Percentiles rank a stretch among this genome's conserved stretches.
These are phyloP conservation scores for Coniochaeta sp. DNA, from an alignment of 2,329 filamentous ascomycete genomes.

Conservation along the genomic window DNA sequence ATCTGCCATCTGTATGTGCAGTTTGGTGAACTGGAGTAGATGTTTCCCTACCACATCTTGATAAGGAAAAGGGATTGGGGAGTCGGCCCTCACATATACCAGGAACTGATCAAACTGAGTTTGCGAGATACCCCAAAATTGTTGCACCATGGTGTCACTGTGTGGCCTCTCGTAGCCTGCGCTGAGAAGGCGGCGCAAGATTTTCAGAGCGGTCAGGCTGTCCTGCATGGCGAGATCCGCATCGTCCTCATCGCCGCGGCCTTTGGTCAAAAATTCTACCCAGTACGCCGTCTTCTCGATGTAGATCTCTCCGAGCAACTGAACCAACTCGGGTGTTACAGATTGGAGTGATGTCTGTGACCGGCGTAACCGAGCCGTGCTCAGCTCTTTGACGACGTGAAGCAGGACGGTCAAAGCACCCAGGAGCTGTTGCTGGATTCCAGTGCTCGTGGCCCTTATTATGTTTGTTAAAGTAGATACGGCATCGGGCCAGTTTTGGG, in stretches of 20 bases:
- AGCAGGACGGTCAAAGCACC: constrained; percentile 71
- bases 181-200: constrained; percentile 70
- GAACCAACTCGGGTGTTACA: constrained; percentile 76
- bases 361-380: constrained; percentile 67
- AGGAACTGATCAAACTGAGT: constrained; percentile 73
- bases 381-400: constrained; percentile 84
- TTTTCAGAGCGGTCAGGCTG: constrained; percentile 72
- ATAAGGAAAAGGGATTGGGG: constrained; percentile 42
- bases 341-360: constrained; percentile 72
- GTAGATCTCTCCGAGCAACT: constrained; percentile 72
- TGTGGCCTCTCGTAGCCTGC: constrained; percentile 80
- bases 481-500: constrained; percentile 69
- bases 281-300: constrained; percentile 63
- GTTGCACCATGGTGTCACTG: constrained; percentile 63
- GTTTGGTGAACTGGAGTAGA: constrained; percentile 80
- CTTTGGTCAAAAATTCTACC: constrained; percentile 52
- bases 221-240: constrained; percentile 62
- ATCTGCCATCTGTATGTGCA: constrained; percentile 81
- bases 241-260: constrained; percentile 49
- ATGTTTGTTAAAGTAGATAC: constrained; percentile 53
- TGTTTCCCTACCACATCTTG: constrained; percentile 72
- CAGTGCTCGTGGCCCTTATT: constrained; percentile 50
- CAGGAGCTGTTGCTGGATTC: constrained; percentile 58
- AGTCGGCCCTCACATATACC: constrained; percentile 49
- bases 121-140: constrained; percentile 75